Conservation (phyloP, 75 land plant species). For the Cunninghamia lanceolata region DNA sequence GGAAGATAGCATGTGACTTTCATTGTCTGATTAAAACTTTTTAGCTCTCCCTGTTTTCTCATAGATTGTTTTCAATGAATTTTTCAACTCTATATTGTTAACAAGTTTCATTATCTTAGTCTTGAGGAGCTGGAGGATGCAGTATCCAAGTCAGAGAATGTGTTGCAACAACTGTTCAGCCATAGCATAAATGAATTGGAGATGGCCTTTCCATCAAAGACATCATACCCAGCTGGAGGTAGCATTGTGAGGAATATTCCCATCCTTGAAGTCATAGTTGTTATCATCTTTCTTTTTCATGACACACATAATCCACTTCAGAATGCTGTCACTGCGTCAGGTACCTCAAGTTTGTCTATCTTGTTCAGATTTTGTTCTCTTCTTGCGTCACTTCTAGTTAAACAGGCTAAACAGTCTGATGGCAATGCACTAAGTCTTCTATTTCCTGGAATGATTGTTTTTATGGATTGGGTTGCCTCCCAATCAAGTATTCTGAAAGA, state of each 20-base stretch:
- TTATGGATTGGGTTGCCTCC: slow-evolving; percentile 9
- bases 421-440: not conserved
- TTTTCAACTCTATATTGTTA: not conserved
- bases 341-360: not conserved
- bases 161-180: not conserved
- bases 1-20: not conserved
- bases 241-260: slow-evolving; percentile 3
- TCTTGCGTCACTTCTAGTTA: slow-evolving; percentile 3
- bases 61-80: not conserved
- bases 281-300: slow-evolving; percentile 9
- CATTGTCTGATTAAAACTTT: not conserved
- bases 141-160: slow-evolving; percentile 1
- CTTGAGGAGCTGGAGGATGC: slow-evolving; percentile 8
- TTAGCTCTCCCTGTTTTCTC: not conserved
- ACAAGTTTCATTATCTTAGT: not conserved
- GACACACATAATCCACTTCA: slow-evolving; percentile 4
- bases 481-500: not conserved
- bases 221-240: not conserved
- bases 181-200: slow-evolving; percentile 1
- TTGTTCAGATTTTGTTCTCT: slow-evolving; percentile 8
- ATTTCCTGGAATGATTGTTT: slow-evolving; percentile 1
- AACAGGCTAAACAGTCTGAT: slow-evolving; percentile 1
- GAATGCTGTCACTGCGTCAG: slow-evolving; percentile 2
- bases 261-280: not conserved
- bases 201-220: not conserved